Percentiles rank a stretch among this genome's conserved stretches.
phyloP scores from a whole-genome alignment of 2,329 filamentous ascomycete species.

The Ceratocystis albifundus region DNA sequence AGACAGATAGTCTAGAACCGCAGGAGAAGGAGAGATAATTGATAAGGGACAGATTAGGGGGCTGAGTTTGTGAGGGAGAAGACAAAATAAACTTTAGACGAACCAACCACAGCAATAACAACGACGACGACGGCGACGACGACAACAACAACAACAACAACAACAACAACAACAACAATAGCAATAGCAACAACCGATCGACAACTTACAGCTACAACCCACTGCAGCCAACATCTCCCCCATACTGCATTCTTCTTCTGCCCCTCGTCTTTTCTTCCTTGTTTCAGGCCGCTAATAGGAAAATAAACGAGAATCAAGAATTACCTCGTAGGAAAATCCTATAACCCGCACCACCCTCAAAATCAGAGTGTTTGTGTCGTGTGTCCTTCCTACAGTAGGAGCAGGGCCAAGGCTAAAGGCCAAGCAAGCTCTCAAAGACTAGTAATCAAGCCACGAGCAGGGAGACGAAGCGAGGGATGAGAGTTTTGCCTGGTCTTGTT shows the following conservation, averaged over 20 bases:
- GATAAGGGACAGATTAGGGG: not conserved
- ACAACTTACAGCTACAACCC: not conserved
- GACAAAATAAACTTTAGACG: not conserved
- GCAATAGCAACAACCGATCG: not conserved
- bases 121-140: not conserved
- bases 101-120: not conserved
- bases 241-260: not conserved
- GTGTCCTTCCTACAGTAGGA: not conserved
- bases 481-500: not conserved
- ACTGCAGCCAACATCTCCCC: not conserved
- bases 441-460: not conserved
- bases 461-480: not conserved
- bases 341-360: not conserved
- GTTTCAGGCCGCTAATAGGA: constrained; percentile 4
- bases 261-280: not conserved
- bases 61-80: not conserved
- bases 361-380: too few species aligned
- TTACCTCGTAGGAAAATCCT: not conserved
- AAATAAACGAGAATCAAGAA: constrained; percentile 3
- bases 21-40: not conserved
- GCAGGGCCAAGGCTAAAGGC: not conserved
- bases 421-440: too few species aligned
- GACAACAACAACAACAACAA: not conserved
- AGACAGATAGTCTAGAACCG: constrained; percentile 6
- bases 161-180: not conserved